Evolutionary conservation across 768 basidiomycete genomes (phyloP), one percentile per base, ranked within the genome.

Genomic region (Mycena epipterygia): DNA sequence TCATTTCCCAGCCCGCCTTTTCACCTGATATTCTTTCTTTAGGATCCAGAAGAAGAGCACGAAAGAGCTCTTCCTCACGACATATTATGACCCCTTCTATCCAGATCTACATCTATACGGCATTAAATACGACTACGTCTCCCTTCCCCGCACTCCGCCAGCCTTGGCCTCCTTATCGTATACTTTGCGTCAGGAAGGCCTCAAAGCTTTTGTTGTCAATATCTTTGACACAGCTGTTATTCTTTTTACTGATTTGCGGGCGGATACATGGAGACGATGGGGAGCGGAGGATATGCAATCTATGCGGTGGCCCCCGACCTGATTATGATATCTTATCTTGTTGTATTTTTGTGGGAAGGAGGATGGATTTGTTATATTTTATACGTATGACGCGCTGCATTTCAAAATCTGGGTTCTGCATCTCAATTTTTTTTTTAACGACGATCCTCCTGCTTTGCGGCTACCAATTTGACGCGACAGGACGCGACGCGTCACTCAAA

Each of bases 1-100:
- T n/a, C n/a, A n/a, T n/a, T n/a, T n/a, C 29, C 27, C 17, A 6
- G 16, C 32, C 19, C 35, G n/a, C 25, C 5, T 33, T 27, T 25
- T 21, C 12, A 52, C 35, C 32, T 30, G 5, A 39, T 63, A 17
- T 66, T 76, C 30, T 76, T 66, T 35, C 67, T 64, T 5, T 69
- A 89, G 93, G 73, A 71, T 89, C 74, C 84, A 86, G 68, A 74
- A 80, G 53, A 77, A 79, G 33, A 85, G 83, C 55, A 88, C 91
- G 51, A 84, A 79, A 75, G 83, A 87, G 27, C 81, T 89, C 33
- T 94, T 93, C 79, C 83, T 93, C 74, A 91, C 90, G 69, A 90
- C 88, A 67, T 94, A 93, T 73, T 93, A 91, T 75, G 93, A 95
- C 77, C 91, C 93, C 65, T 89, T 93, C 80, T 88, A 92, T 77